These are phyloP conservation scores for Schizothecium vesticola DNA, from an alignment of 495 filamentous ascomycete genomes.

Conservation along the genomic window DNA sequence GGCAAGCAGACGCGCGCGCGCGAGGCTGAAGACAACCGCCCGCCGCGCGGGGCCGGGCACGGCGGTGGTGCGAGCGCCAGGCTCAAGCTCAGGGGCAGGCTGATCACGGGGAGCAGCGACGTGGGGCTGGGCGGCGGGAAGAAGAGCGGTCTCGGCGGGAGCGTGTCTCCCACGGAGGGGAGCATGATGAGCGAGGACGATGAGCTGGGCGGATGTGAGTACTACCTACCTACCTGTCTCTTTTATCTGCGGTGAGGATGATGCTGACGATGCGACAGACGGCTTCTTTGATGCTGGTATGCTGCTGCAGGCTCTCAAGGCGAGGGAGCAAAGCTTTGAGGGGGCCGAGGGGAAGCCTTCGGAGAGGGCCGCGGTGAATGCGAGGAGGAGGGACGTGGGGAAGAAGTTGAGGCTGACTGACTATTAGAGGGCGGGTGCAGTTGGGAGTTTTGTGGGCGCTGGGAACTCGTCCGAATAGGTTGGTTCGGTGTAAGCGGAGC, in stretches of 20 bases:
- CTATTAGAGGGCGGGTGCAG: conserved; percentile 41
- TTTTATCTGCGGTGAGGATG: not conserved
- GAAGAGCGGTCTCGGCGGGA: conserved; percentile 31
- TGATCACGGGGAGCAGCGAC: conserved; percentile 41
- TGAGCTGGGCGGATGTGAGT: conserved; percentile 88
- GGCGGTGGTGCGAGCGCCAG: conserved; percentile 8
- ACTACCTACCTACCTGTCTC: not conserved
- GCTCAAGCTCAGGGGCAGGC: conserved; percentile 51
- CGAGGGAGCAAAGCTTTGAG: conserved; percentile 38
- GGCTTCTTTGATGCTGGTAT: conserved; percentile 96
- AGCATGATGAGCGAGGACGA: conserved; percentile 74
- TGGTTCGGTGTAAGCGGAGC: not conserved
- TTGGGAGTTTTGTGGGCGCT: not conserved
- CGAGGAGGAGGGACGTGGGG: conserved; percentile 62
- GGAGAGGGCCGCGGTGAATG: conserved; percentile 44
- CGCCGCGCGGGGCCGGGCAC: conserved; percentile 6
- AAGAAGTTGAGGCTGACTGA: conserved; percentile 75
- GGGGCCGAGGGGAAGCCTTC: conserved; percentile 38
- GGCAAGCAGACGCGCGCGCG: conserved; percentile 34
- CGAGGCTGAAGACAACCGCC: conserved; percentile 36
- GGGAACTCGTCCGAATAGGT: not conserved
- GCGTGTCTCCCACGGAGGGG: conserved; percentile 50
- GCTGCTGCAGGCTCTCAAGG: conserved; percentile 82
- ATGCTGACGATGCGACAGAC: conserved; percentile 49
- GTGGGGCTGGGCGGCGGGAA: conserved; percentile 35